Base-by-base conservation (phyloP, 2,329 filamentous ascomycete species). In the Aspergillus sp. region DNA sequence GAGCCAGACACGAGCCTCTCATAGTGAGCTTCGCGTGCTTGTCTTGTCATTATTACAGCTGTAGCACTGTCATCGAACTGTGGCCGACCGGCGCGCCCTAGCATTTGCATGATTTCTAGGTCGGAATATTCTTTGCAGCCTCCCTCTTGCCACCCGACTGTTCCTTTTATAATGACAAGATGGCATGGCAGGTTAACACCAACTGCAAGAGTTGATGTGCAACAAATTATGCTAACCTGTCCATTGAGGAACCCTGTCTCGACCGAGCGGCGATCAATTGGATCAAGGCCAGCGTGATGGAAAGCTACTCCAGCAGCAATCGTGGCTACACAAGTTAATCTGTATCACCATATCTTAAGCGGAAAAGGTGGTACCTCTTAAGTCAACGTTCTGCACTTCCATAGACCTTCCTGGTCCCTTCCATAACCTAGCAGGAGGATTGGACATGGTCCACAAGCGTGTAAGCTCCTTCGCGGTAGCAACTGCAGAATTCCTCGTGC, bases 31-130 rank as follows among this genome's bases (percentile, higher is more conserved):
- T 86, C 84, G 53, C 88, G 89, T 4, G 86, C 79, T n/a, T 82
- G 79, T 23, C 85, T 84, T 0, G 91, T 95, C 79, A 96, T 86
- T 57, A 96, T 93, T 15, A 95, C 87, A 10, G 90, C 92, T 41
- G 87, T 83, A 3, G 90, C 91, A 60, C 80, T 90, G 53, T 86
- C 83, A 67, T 94, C 92, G 63, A 93, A 96, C 69, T 96, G 92
- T 5, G 92, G 91, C 19, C 91, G 83, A 1, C 92, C 91, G 54
- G 91, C 91, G 64, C 91, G 87, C 6, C 91, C 91, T 52, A 96
- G 84, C 91, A 96, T 96, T 69, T 96, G 91, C 89, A 94, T 94
- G 63, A 94, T 84, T 66, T 96, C 91, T 5, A 96, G 80, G 70
- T 95, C 91, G 0, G 90, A 87, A 66, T 92, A 92, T 71, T 95